These are phyloP conservation scores for Tuber borchii DNA, from an alignment of 495 filamentous ascomycete genomes.

Conservation along the genomic window DNA sequence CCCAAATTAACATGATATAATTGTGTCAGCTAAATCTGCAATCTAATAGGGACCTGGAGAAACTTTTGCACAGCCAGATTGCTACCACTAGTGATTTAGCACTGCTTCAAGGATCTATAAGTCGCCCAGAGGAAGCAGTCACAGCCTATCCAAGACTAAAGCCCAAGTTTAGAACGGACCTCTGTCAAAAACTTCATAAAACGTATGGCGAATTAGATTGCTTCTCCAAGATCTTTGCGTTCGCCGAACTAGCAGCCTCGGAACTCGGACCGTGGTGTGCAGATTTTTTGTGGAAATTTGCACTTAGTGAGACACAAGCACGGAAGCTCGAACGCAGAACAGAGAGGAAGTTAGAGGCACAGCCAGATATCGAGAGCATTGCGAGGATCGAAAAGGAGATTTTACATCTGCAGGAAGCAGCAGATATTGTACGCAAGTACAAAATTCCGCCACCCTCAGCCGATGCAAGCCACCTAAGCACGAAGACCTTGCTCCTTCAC, in stretches of 20 bases:
- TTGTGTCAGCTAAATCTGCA: conserved; percentile 3
- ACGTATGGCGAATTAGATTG: conserved; percentile 53
- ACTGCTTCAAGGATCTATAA: conserved; percentile 55
- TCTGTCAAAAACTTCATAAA: conserved; percentile 54
- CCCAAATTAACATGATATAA: background rate
- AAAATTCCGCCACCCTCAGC: conserved; percentile 47
- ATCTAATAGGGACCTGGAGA: conserved; percentile 60
- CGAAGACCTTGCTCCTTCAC: conserved; percentile 63
- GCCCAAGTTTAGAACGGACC: conserved; percentile 55
- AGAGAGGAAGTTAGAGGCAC: conserved; percentile 46
- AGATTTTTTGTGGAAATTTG: conserved; percentile 71
- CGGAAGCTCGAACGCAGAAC: conserved; percentile 57
- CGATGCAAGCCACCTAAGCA: conserved; percentile 52
- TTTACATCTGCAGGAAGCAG: conserved; percentile 55
- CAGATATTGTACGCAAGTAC: conserved; percentile 52
- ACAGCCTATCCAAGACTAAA: conserved; percentile 53
- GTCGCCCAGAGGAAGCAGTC: conserved; percentile 55
- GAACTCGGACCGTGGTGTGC: conserved; percentile 76
- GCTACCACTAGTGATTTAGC: conserved; percentile 66
- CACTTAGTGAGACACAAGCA: conserved; percentile 59
- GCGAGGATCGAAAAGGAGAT: conserved; percentile 46
- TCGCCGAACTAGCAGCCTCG: conserved; percentile 53
- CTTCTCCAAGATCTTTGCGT: conserved; percentile 56
- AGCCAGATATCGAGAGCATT: conserved; percentile 34
- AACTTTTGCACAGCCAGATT: conserved; percentile 70